Percentiles rank a stretch among this genome's conserved stretches.
phyloP scores from a whole-genome alignment of 345 rosid genomes.

The Melaleuca quinquenervia region DNA sequence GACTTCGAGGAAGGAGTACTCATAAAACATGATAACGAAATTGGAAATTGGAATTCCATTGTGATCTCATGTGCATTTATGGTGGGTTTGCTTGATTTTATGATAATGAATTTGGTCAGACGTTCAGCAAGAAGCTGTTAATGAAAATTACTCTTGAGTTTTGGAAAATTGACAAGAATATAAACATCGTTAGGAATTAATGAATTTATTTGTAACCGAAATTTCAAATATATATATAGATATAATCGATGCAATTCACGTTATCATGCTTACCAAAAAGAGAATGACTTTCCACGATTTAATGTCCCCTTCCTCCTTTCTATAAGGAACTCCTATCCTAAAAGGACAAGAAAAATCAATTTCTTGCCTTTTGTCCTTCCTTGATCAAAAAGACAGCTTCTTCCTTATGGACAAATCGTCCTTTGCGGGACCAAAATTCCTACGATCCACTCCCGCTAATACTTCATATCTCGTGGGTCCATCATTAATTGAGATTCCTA shows the following conservation, averaged over 20 bases:
- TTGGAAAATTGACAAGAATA: not conserved
- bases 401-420: not conserved
- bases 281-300: not conserved
- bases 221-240: not conserved
- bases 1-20: not conserved
- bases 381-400: not conserved
- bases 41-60: not conserved
- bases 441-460: not conserved
- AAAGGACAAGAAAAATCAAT: not conserved
- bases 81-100: not conserved
- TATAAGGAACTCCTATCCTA: not conserved
- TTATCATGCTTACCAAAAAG: not conserved
- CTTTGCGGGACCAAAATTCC: accelerated
- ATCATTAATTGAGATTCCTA: not conserved
- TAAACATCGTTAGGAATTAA: not conserved
- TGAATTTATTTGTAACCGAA: not conserved
- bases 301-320: not conserved
- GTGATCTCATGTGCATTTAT: not conserved
- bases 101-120: not conserved
- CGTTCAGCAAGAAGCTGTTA: not conserved
- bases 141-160: not conserved
- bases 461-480: not conserved
- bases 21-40: not conserved
- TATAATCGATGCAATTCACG: not conserved
- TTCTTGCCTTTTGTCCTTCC: not conserved